Conservation (phyloP, 2,329 filamentous ascomycete species). For the Trichoderma brevicompactum region DNA sequence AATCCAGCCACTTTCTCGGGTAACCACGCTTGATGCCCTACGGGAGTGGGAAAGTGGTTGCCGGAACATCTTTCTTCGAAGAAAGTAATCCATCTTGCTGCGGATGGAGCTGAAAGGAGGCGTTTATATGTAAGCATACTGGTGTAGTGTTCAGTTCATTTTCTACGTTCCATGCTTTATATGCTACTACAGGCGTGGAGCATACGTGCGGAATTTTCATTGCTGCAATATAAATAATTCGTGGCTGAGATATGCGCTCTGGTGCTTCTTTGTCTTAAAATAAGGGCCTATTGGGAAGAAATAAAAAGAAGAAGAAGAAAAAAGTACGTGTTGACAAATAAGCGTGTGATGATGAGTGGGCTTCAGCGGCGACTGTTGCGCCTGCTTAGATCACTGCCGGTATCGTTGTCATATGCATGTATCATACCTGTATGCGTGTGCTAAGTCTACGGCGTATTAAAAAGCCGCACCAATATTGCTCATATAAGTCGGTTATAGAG, state of each 20-base stretch:
- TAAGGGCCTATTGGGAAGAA: too few species aligned
- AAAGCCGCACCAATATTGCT: not conserved
- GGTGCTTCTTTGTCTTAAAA: too few species aligned
- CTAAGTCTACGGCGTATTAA: not conserved
- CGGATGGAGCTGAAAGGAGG: too few species aligned
- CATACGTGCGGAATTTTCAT: not conserved
- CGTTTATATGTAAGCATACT: too few species aligned
- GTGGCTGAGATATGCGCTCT: not conserved
- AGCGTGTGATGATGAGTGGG: not conserved
- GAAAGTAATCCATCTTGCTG: too few species aligned
- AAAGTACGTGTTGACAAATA: not conserved
- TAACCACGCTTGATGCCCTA: too few species aligned
- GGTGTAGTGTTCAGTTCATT: not conserved
- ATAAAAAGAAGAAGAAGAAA: too few species aligned
- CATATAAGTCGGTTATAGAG: not conserved
- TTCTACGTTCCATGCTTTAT: not conserved
- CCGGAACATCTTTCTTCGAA: too few species aligned
- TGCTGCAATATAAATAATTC: not conserved
- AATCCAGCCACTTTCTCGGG: too few species aligned
- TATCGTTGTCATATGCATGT: not conserved
- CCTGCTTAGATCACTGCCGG: not conserved
- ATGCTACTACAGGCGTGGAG: too few species aligned
- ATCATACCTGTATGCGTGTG: not conserved
- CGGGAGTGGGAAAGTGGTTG: too few species aligned
- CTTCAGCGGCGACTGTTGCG: not conserved